phyloP scores from a whole-genome alignment of 1,284 basidiomycete species.

The Fomitopsis schrenkii region DNA sequence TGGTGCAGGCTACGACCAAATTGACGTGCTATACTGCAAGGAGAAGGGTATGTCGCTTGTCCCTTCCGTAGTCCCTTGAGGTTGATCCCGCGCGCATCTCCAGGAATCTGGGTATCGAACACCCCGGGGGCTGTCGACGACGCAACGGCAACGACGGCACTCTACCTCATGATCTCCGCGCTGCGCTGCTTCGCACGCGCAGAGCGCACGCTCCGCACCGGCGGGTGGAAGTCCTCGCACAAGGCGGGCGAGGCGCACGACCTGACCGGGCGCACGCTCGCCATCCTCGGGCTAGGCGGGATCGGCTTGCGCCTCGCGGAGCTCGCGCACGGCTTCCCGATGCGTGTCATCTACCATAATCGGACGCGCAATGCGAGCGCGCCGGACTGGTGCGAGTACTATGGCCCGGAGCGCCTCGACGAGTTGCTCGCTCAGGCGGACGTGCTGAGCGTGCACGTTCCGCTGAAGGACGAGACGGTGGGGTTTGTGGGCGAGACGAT shows the following conservation, averaged over 20 bases:
- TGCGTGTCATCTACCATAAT: constrained; percentile 86
- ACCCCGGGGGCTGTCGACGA: constrained; percentile 91
- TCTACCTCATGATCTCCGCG: constrained; percentile 82
- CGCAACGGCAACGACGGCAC: constrained; percentile 86
- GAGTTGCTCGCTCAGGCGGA: constrained; percentile 74
- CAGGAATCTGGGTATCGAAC: constrained; percentile 85
- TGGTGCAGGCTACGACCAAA: constrained; percentile 88
- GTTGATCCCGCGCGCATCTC: background rate
- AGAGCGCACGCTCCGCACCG: constrained; percentile 61
- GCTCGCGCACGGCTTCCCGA: constrained; percentile 72
- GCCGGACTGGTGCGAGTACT: constrained; percentile 78
- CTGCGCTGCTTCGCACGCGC: constrained; percentile 74
- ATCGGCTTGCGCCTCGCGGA: constrained; percentile 77
- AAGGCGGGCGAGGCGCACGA: constrained; percentile 55
- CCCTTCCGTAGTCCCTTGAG: background rate
- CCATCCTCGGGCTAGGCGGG: constrained; percentile 87
- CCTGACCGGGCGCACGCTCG: constrained; percentile 77
- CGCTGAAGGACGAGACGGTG: constrained; percentile 71
- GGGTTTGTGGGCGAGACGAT: constrained; percentile 74
- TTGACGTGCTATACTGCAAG: constrained; percentile 75
- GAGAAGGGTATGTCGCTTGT: constrained; percentile 46
- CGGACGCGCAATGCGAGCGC: constrained; percentile 53
- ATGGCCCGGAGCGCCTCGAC: constrained; percentile 53
- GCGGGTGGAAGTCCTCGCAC: constrained; percentile 54
- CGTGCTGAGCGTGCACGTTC: constrained; percentile 76